Conservation (phyloP, 2,329 filamentous ascomycete species). For the Beauveria rudraprayagi region DNA sequence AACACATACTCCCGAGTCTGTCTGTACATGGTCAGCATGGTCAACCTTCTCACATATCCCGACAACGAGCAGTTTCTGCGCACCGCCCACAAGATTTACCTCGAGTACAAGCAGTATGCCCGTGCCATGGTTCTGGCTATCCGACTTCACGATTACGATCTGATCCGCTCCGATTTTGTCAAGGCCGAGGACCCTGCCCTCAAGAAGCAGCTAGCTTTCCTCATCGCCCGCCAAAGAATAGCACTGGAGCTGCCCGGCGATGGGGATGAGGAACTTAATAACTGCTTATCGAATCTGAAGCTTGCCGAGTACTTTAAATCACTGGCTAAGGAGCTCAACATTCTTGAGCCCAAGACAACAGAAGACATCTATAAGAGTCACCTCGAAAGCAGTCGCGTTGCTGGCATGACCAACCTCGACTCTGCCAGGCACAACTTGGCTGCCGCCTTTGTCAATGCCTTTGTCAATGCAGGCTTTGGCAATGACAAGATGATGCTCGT, state of each 20-base stretch:
- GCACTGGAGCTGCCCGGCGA: constrained; percentile 63
- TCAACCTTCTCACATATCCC: constrained; percentile 92
- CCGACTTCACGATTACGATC: constrained; percentile 74
- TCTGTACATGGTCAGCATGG: constrained; percentile 98
- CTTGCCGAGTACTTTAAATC: constrained; percentile 89
- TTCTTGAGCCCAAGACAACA: constrained; percentile 90
- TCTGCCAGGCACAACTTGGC: constrained; percentile 94
- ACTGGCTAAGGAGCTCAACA: constrained; percentile 90
- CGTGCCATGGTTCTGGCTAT: constrained; percentile 94
- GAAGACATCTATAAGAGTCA: constrained; percentile 99
- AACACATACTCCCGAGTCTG: constrained; percentile 91
- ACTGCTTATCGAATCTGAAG: constrained; percentile 81
- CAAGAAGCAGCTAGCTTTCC: constrained; percentile 88
- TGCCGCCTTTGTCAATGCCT: constrained; percentile 92
- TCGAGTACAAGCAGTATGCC: constrained; percentile 83
- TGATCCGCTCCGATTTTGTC: constrained; percentile 77
- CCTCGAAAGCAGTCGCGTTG: constrained; percentile 87
- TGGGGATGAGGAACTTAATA: constrained; percentile 66
- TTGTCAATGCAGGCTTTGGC: constrained; percentile 91
- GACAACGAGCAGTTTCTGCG: constrained; percentile 94
- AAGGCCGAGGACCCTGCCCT: constrained; percentile 72
- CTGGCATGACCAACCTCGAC: constrained; percentile 88
- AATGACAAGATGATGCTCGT: constrained; percentile 98
- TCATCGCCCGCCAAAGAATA: constrained; percentile 87
- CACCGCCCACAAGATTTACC: constrained; percentile 90